These are phyloP conservation scores for Albugo candida DNA, from an alignment of 352 stramenopile species.

Conservation along the genomic window DNA sequence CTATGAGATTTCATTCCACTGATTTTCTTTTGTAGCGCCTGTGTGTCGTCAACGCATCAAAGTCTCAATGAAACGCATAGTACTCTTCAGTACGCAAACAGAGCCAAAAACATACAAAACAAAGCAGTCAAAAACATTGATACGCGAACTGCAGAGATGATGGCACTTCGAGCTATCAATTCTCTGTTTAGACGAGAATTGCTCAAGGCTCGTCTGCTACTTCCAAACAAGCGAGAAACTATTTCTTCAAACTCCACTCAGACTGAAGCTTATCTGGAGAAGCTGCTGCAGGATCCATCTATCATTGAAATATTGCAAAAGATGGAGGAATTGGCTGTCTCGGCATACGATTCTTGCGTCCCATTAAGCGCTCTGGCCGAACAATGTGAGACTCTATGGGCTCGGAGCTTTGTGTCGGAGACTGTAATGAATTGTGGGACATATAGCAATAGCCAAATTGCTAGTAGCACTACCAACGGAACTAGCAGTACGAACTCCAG, in stretches of 20 bases:
- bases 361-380: too few species aligned
- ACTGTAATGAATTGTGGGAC: too few species aligned
- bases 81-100: slow-evolving; percentile 74
- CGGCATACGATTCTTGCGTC: slow-evolving; percentile 7
- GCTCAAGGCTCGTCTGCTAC: slow-evolving; percentile 25
- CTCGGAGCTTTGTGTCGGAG: too few species aligned
- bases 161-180: slow-evolving; percentile 47
- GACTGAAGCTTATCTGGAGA: slow-evolving; percentile 17
- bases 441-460: too few species aligned
- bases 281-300: slow-evolving; percentile 20
- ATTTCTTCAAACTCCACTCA: slow-evolving; percentile 8
- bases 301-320: slow-evolving; percentile 32
- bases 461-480: too few species aligned
- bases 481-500: too few species aligned
- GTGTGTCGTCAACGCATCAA: slow-evolving; percentile 49
- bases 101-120: slow-evolving; percentile 78
- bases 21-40: slow-evolving; percentile 27
- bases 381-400: too few species aligned
- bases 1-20: neutral
- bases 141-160: slow-evolving; percentile 45
- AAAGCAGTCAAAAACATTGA: slow-evolving; percentile 81
- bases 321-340: slow-evolving; percentile 26
- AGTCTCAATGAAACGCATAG: slow-evolving; percentile 62
- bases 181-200: slow-evolving; percentile 43
- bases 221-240: slow-evolving; percentile 3